Evolutionary conservation across 2,329 filamentous ascomycete genomes (phyloP).

Genomic region (Plenodomus biglobosus): DNA sequence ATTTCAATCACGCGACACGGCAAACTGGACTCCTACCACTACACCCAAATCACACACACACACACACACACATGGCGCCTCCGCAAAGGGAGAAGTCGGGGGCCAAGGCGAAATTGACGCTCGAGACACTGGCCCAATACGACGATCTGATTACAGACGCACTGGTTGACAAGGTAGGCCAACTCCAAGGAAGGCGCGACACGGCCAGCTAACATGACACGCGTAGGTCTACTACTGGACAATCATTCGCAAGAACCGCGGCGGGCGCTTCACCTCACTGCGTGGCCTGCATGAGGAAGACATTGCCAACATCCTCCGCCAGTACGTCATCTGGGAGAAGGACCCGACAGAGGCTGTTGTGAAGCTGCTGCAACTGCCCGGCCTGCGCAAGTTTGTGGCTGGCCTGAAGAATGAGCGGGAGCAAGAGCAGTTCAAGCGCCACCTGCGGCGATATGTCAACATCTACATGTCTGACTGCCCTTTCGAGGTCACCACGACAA

Average conservation of each 20-base stretch:
- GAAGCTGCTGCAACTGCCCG: constrained; percentile 70
- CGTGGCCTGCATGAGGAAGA: constrained; percentile 72
- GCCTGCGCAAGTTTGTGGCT: constrained; percentile 70
- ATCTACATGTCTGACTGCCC: constrained; percentile 93
- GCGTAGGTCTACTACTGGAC: constrained; percentile 92
- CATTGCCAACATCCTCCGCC: constrained; percentile 61
- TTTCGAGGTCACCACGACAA: constrained; percentile 91
- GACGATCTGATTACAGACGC: constrained; percentile 96
- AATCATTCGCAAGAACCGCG: constrained; percentile 88
- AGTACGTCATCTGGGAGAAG: constrained; percentile 72
- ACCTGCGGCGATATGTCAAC: constrained; percentile 86
- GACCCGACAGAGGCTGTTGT: constrained; percentile 70
- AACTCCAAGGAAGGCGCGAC: constrained; percentile 3
- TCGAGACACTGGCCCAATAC: constrained; percentile 86
- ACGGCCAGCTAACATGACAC: constrained; percentile 7
- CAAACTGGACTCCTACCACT: background rate
- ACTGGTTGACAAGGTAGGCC: constrained; percentile 85
- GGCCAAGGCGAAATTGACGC: constrained; percentile 70
- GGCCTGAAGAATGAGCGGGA: constrained; percentile 73
- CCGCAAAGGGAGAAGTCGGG: constrained; percentile 42
- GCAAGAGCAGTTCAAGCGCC: constrained; percentile 80
- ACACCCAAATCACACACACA: background rate
- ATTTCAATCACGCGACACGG: too few species aligned
- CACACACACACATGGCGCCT: constrained; percentile 50
- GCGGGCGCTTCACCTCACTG: constrained; percentile 78